Base-by-base conservation (phyloP, 2,329 filamentous ascomycete species). In the Amesomyces nigricolor region DNA sequence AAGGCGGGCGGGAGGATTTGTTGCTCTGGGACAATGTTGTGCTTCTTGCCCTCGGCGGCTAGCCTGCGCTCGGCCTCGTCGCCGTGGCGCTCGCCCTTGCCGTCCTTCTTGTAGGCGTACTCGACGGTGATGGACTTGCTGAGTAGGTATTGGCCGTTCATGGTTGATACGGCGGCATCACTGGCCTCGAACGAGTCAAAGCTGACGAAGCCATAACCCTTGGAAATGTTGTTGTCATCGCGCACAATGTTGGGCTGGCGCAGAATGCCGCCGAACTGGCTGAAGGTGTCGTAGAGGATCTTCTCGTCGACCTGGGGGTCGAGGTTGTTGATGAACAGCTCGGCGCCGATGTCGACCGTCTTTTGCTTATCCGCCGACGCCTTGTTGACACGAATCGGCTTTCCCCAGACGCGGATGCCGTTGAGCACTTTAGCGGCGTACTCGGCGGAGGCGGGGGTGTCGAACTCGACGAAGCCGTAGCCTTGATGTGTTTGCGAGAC, bases 41-140 rank as follows among this genome's bases (percentile, higher is more conserved):
- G 89, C 69, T 91, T 92, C 74, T 92, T 92, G 55, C 91, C 94
- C 73, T 96, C 89, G 29, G 88, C 86, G 30, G 94, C 94, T 46
- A 99, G 82, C 76, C 90, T 88, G 67, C 94, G 81, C 74, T 99
- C 94, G 30, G 94, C 94, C 64, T 91, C 82, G 70, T 99, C 94
- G 65, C 94, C 94, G 69, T 99, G 94, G 56, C 94, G 80, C 74
- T 97, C 92, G 64, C 92, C 92, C 75, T 96, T 96, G 63, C 94
- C 94, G 67, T 99, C 94, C 74, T 97, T 97, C 79, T 99, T 99
- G 81, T 96, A 97, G 39, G 94, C 94, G 71, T 97, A 99, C 72
- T 97, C 92, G 44, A 99, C 94, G 2, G 88, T 89, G 64, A 97
- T 87, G 71, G 96, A 89, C 75, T 96, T 96, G 78, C 94, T 96